Evolutionary conservation across 1,284 basidiomycete genomes (phyloP).

Genomic region (Ceratobasidium sp.): DNA sequence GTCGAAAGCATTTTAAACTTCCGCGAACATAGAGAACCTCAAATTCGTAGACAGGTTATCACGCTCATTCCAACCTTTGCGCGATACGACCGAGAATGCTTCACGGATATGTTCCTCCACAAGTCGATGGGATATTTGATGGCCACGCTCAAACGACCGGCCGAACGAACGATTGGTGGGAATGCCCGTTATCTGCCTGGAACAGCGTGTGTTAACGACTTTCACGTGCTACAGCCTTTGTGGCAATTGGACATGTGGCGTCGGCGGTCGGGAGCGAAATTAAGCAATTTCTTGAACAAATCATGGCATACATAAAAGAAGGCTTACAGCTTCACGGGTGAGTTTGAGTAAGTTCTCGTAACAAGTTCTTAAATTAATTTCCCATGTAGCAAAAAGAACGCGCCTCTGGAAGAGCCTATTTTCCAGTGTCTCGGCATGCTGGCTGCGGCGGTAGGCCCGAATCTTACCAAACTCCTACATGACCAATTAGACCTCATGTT

Average conservation of each 20-base stretch:
- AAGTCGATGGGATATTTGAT: slow-evolving; percentile 91
- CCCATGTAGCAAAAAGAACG: slow-evolving; percentile 80
- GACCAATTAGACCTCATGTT: slow-evolving; percentile 98
- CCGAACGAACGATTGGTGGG: slow-evolving; percentile 85
- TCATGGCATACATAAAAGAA: slow-evolving; percentile 89
- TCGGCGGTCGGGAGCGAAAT: slow-evolving; percentile 92
- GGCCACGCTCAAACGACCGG: slow-evolving; percentile 85
- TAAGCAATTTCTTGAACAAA: slow-evolving; percentile 93
- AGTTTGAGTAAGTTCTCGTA: slow-evolving; percentile 41
- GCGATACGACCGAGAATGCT: slow-evolving; percentile 91
- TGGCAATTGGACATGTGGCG: slow-evolving; percentile 96
- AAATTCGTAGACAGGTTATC: slow-evolving; percentile 92
- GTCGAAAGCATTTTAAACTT: slow-evolving; percentile 92
- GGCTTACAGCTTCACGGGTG: slow-evolving; percentile 86
- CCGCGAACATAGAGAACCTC: slow-evolving; percentile 83
- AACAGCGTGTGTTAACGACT: slow-evolving; percentile 18
- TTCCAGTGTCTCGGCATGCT: slow-evolving; percentile 99
- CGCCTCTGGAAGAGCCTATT: slow-evolving; percentile 91
- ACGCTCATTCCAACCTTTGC: slow-evolving; percentile 92
- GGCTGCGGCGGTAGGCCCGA: slow-evolving; percentile 93
- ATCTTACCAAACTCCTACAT: slow-evolving; percentile 93
- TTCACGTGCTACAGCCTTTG: slow-evolving; percentile 68
- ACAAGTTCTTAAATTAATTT: background rate
- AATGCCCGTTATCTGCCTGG: slow-evolving; percentile 46
- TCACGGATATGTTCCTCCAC: slow-evolving; percentile 87